Evolutionary conservation across 1,284 basidiomycete genomes (phyloP).

Genomic region (Vanrija sp.): DNA sequence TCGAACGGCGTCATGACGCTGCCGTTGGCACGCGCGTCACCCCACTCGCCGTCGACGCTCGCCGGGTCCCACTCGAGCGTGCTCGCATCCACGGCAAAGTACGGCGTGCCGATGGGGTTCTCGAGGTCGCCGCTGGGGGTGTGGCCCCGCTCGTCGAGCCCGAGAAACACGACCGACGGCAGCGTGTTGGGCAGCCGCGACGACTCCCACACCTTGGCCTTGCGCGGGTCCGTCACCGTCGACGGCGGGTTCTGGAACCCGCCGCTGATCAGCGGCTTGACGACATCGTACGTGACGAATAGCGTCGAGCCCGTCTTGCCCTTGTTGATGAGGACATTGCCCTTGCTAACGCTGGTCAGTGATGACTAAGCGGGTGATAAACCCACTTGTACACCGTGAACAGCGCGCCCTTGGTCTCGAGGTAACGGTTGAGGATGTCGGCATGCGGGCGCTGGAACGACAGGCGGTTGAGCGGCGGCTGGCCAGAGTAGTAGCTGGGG

Average conservation of each 20-base stretch:
- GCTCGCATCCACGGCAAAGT: slow-evolving; percentile 72
- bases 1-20: slow-evolving; percentile 50
- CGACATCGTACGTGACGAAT: slow-evolving; percentile 56
- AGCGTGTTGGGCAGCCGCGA: slow-evolving; percentile 58
- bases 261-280: slow-evolving; percentile 63
- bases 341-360: slow-evolving; percentile 21
- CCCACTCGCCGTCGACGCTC: slow-evolving; percentile 54
- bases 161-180: slow-evolving; percentile 64
- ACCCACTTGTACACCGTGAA: slow-evolving; percentile 68
- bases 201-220: slow-evolving; percentile 56
- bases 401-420: slow-evolving; percentile 52
- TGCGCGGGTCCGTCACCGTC: background rate
- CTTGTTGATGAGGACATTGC: slow-evolving; percentile 41
- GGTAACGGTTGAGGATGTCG: slow-evolving; percentile 65
- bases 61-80: slow-evolving; percentile 50
- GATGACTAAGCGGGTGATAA: background rate
- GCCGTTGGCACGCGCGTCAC: slow-evolving; percentile 64
- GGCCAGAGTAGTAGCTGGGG: slow-evolving; percentile 66
- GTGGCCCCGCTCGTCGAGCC: slow-evolving; percentile 64
- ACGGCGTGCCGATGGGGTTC: slow-evolving; percentile 67
- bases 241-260: slow-evolving; percentile 29
- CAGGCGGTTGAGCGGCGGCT: slow-evolving; percentile 73
- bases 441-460: slow-evolving; percentile 75
- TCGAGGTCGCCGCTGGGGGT: slow-evolving; percentile 56
- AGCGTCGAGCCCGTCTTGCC: slow-evolving; percentile 53